A percentile compares a stretch with the other conserved stretches of the same genome.
phyloP scores from a whole-genome alignment of 2,329 filamentous ascomycete genomes.

The Phyllosticta paracitricarpa region DNA sequence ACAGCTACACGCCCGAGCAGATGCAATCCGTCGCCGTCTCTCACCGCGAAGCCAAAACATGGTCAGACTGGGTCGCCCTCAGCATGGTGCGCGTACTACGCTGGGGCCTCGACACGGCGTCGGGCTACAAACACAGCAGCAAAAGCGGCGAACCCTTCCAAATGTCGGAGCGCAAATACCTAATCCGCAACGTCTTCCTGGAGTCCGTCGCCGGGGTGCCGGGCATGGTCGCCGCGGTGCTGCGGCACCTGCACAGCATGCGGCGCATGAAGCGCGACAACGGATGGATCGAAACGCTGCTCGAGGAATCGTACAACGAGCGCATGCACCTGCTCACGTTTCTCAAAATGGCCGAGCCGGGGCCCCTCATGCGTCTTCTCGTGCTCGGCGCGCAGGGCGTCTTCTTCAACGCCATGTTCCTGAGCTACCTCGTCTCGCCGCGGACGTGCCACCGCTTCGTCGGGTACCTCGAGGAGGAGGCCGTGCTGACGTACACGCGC shows the following conservation, averaged over 20 bases:
- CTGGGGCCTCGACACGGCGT: conserved; percentile 71
- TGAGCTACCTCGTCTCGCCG: conserved; percentile 78
- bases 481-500: conserved; percentile 87
- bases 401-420: conserved; percentile 91
- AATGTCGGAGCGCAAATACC: conserved; percentile 81
- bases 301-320: conserved; percentile 88
- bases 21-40: conserved; percentile 66
- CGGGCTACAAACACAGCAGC: conserved; percentile 69
- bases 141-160: conserved; percentile 49
- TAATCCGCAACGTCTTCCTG: conserved; percentile 82
- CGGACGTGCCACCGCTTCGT: conserved; percentile 90
- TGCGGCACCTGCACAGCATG: conserved; percentile 77
- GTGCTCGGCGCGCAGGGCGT: conserved; percentile 89
- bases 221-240: conserved; percentile 93
- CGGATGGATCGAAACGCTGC: conserved; percentile 86
- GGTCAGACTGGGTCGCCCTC: conserved; percentile 71
- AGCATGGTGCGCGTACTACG: conserved; percentile 65
- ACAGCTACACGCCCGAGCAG: conserved; percentile 63
- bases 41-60: conserved; percentile 62
- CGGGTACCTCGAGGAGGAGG: conserved; percentile 94
- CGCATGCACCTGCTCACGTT: conserved; percentile 90
- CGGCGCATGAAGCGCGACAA: conserved; percentile 84
- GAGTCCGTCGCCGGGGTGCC: conserved; percentile 92
- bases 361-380: conserved; percentile 84
- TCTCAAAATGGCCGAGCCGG: conserved; percentile 79